Base-by-base conservation (phyloP, 139 green algal genomes). In the Volvox reticuliferus region DNA sequence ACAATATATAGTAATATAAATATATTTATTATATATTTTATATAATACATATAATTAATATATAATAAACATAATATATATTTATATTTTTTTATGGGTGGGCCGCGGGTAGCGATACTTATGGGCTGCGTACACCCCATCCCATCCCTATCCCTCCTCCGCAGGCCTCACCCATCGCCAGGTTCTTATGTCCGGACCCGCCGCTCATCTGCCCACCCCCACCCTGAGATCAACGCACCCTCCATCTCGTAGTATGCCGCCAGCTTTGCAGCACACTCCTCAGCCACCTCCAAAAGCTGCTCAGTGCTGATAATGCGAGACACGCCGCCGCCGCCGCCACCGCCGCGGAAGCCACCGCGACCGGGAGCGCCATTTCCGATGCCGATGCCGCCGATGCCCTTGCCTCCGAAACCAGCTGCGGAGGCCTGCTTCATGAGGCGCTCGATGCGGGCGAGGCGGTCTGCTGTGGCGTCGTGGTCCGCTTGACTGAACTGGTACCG, bases 201-300 rank as follows among this genome's bases (percentile, higher is more conserved):
- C n/a, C n/a, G n/a, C n/a, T n/a, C n/a, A n/a, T n/a, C n/a, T n/a
- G n/a, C 44, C 44, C 5, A 55, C 44, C 44, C 44, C 5, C 65
- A 18, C 24, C 24, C 24, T 9, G n/a, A n/a, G n/a, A n/a, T 22
- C 28, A 36, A 26, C 79, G 50, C 67, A 91, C 92, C 95, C 83
- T 95, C 90, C 87, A 93, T 88, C 12, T 94, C 82, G 78, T 94
- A 96, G 88, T 95, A 97, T 0, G 50, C 21, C 84, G 96, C 94
- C 91, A 97, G 91, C 65, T 87, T 85, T 22, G 83, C 55, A 1
- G 62, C 85, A 50, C 88, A 92, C 28, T 37, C 81, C 67, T 93
- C 79, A 14, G 93, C 93, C 22, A 79, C 30, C 32, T 92, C 89
- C 68, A 98, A 88, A 89, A 98, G 93, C 86, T 96, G 86, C 22